Percentiles rank a stretch among this genome's conserved stretches.
phyloP scores from a whole-genome alignment of 2,329 filamentous ascomycete species.

The Cladophialophora immunda region DNA sequence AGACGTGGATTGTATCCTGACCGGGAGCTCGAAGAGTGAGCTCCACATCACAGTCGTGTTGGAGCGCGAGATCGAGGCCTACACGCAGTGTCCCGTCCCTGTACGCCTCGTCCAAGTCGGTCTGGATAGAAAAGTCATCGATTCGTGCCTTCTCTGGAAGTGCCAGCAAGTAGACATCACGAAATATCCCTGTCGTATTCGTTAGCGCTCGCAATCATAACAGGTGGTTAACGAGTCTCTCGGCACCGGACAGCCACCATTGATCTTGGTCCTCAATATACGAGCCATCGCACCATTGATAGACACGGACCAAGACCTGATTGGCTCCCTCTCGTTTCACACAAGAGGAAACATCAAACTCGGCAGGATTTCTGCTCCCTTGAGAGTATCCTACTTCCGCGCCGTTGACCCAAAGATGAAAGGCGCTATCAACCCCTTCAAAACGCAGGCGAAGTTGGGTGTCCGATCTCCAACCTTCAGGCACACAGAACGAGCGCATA shows the following conservation, averaged over 20 bases:
- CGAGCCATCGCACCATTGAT: slow-evolving; percentile 73
- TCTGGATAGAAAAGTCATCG: slow-evolving; percentile 67
- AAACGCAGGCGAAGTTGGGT: slow-evolving; percentile 71
- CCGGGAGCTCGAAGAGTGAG: slow-evolving; percentile 6
- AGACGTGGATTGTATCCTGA: too few relatives aligned
- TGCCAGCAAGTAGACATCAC: slow-evolving; percentile 69
- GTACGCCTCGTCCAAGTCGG: slow-evolving; percentile 62
- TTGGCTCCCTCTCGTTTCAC: slow-evolving; percentile 61
- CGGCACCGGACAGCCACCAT: slow-evolving; percentile 66
- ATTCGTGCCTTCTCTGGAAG: slow-evolving; percentile 61
- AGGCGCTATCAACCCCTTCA: slow-evolving; percentile 76
- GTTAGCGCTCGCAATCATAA: background rate
- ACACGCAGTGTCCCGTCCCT: slow-evolving; percentile 61
- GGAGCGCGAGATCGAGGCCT: slow-evolving; percentile 55
- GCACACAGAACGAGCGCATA: slow-evolving; percentile 60
- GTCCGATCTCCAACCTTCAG: slow-evolving; percentile 49
- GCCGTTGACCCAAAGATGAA: slow-evolving; percentile 74
- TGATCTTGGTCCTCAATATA: slow-evolving; percentile 76
- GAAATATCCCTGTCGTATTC: slow-evolving; percentile 60
- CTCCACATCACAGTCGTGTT: slow-evolving; percentile 4
- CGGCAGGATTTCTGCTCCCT: slow-evolving; percentile 72
- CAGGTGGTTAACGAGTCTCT: background rate
- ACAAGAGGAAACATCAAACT: slow-evolving; percentile 70
- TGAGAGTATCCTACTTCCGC: slow-evolving; percentile 72
- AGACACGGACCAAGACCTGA: slow-evolving; percentile 68